Percentiles rank a stretch among this genome's conserved stretches.
Evolutionary conservation across 768 basidiomycete species (phyloP).

Genomic region (Leccinum obscurum): DNA sequence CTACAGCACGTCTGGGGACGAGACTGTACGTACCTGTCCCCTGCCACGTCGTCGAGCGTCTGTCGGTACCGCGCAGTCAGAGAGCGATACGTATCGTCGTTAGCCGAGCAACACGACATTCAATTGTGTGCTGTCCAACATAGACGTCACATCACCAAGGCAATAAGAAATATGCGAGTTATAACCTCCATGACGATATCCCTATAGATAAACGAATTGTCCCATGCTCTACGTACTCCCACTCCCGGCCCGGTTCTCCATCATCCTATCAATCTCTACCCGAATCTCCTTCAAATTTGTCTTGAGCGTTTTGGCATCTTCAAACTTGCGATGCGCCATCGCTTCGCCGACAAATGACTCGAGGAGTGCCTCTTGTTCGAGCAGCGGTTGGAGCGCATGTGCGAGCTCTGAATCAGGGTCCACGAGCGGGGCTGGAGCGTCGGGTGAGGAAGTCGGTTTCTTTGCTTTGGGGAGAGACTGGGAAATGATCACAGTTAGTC

Average conservation of each 20-base stretch:
- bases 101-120: too few relatives aligned
- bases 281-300: constrained; percentile 80
- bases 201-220: background rate
- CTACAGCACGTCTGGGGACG: too few relatives aligned
- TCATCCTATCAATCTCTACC: constrained; percentile 74
- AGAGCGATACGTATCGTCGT: too few relatives aligned
- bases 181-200: constrained; percentile 8
- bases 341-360: constrained; percentile 92
- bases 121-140: too few relatives aligned
- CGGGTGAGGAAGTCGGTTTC: constrained; percentile 22
- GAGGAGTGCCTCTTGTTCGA: constrained; percentile 92
- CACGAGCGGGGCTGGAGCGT: constrained; percentile 32
- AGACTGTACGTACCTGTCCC: too few relatives aligned
- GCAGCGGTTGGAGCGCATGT: constrained; percentile 74
- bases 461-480: constrained; percentile 53
- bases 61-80: too few relatives aligned
- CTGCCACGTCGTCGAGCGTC: too few relatives aligned
- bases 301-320: constrained; percentile 87
- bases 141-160: background rate
- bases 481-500: background rate
- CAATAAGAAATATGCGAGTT: background rate
- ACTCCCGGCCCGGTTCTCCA: constrained; percentile 36
- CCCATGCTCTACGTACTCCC: constrained; percentile 1
- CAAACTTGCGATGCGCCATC: constrained; percentile 87
- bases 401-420: constrained; percentile 74